Percentiles rank a stretch among this genome's conserved stretches.
phyloP scores from a whole-genome alignment of 2,329 filamentous ascomycete species.

The Paecilomyces dactylethromorphus region DNA sequence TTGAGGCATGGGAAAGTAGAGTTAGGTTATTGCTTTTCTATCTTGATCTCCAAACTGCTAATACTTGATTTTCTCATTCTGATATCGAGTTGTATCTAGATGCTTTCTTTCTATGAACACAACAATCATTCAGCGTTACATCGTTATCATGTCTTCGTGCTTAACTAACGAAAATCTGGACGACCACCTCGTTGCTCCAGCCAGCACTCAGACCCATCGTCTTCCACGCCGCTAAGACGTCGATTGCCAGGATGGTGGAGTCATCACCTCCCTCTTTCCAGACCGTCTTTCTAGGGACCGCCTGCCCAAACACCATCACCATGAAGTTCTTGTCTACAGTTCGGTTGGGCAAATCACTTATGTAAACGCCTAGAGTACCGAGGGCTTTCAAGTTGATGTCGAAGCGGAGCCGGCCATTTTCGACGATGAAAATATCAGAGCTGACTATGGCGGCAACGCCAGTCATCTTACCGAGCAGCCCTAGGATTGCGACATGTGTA shows the following conservation, averaged over 20 bases:
- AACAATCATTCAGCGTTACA: too few relatives aligned
- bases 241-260: conserved; percentile 63
- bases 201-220: conserved; percentile 62
- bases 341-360: conserved; percentile 60
- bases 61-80: too few relatives aligned
- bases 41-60: too few relatives aligned
- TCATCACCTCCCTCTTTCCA: conserved; percentile 40
- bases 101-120: too few relatives aligned
- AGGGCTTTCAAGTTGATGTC: conserved; percentile 71
- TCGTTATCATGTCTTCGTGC: too few relatives aligned
- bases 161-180: conserved; percentile 53
- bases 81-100: too few relatives aligned
- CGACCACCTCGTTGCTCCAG: conserved; percentile 73
- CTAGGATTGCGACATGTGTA: conserved; percentile 59
- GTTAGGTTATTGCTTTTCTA: too few relatives aligned
- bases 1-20: too few relatives aligned
- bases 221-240: conserved; percentile 70
- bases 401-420: conserved; percentile 57
- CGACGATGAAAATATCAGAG: conserved; percentile 52
- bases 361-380: conserved; percentile 64
- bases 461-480: conserved; percentile 82
- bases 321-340: conserved; percentile 62
- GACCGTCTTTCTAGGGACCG: conserved; percentile 63
- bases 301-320: conserved; percentile 64
- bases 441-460: conserved; percentile 70